Conservation (phyloP, 2,329 filamentous ascomycete species). For the Aspergillus chevalieri region DNA sequence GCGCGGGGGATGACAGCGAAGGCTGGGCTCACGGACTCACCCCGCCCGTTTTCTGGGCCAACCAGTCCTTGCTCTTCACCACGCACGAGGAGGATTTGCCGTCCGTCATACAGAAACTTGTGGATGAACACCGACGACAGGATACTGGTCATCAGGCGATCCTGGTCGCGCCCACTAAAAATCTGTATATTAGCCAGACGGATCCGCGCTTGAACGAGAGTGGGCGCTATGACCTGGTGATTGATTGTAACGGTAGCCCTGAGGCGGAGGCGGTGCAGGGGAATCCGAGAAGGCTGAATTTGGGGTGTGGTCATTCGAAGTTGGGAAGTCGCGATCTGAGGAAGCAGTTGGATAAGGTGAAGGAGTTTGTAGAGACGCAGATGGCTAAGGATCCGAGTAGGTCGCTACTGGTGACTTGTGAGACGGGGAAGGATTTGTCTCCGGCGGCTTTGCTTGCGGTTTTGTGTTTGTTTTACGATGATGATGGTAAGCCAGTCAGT, state of each 20-base stretch:
- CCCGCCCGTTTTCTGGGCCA: conserved; percentile 70
- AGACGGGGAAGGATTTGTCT: conserved; percentile 72
- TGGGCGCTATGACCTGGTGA: conserved; percentile 41
- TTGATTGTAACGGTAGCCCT: conserved; percentile 30
- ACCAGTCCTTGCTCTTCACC: conserved; percentile 55
- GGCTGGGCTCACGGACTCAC: conserved; percentile 83
- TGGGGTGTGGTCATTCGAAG: conserved; percentile 67
- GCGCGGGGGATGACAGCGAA: conserved; percentile 90
- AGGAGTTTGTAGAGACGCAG: conserved; percentile 46
- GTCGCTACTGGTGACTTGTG: conserved; percentile 59
- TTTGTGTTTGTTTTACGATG: conserved; percentile 65
- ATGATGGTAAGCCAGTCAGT: conserved; percentile 46
- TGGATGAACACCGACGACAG: conserved; percentile 23
- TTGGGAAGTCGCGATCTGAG: conserved; percentile 78
- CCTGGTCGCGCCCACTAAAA: conserved; percentile 34
- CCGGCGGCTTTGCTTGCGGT: conserved; percentile 71
- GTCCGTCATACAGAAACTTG: conserved; percentile 42
- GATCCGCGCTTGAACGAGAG: conserved; percentile 29
- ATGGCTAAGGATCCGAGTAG: conserved; percentile 24
- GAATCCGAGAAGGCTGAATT: conserved; percentile 39
- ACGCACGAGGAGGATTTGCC: conserved; percentile 61
- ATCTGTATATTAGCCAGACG: conserved; percentile 26
- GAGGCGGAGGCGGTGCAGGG: conserved; percentile 28
- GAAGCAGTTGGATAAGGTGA: conserved; percentile 58
- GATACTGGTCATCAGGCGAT: conserved; percentile 18